These are phyloP conservation scores for Eimeria falciformis DNA, from an alignment of 169 alveolate genomes.

Conservation along the genomic window DNA sequence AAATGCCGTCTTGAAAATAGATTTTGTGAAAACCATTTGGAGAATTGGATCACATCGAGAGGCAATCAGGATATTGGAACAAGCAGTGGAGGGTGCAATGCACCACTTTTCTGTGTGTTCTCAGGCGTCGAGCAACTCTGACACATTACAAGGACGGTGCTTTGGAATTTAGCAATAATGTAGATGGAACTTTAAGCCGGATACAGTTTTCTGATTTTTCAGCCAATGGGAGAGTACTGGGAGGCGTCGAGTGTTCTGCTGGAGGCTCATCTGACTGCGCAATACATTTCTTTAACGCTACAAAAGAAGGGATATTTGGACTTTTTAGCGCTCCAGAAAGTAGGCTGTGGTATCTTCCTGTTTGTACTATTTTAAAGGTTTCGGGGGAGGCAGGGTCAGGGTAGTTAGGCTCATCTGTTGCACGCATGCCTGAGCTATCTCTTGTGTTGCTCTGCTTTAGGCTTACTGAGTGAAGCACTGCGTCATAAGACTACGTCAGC, in stretches of 20 bases:
- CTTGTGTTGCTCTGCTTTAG: not conserved
- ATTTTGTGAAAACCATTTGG: too few species aligned
- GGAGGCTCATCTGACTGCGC: constrained; percentile 40
- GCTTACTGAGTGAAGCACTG: constrained; percentile 10
- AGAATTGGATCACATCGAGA: too few species aligned
- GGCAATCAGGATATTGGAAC: too few species aligned
- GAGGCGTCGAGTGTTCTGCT: constrained; percentile 6
- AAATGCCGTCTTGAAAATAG: too few species aligned
- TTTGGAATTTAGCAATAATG: constrained; percentile 36
- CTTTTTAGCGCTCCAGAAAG: constrained; percentile 52
- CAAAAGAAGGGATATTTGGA: constrained; percentile 53
- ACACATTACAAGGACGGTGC: constrained; percentile 27
- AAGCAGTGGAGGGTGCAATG: too few species aligned
- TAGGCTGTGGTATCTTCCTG: too few species aligned
- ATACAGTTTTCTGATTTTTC: constrained; percentile 49
- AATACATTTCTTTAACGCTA: constrained; percentile 36
- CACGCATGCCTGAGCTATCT: too few species aligned
- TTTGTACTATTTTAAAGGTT: too few species aligned
- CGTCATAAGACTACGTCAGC: not conserved
- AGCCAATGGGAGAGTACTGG: constrained; percentile 63
- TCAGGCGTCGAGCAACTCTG: constrained; percentile 31
- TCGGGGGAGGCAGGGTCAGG: too few species aligned
- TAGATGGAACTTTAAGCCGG: not conserved
- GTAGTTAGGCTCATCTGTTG: too few species aligned
- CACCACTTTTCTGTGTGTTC: too few species aligned